phyloP scores from a whole-genome alignment of 208 protist genomes.

The Leishmania martiniquensis region DNA sequence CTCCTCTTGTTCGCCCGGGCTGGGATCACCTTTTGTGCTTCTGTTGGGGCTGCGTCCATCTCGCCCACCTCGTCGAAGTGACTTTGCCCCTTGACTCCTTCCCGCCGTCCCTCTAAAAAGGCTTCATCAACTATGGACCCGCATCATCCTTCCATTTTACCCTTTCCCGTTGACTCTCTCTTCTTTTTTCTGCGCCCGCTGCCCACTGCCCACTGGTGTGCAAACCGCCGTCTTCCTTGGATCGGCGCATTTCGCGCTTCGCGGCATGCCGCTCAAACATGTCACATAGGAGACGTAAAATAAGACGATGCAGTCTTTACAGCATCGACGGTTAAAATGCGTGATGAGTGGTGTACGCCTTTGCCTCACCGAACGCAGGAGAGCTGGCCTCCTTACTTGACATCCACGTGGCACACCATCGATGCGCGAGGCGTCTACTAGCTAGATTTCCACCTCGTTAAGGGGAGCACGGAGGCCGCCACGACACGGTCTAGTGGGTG shows the following conservation, averaged over 20 bases:
- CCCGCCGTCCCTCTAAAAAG: background rate
- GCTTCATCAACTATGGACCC: background rate
- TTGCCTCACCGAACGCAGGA: background rate
- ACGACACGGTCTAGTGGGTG: background rate
- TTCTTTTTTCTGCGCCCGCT: background rate
- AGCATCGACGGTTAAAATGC: background rate
- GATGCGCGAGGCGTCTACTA: background rate
- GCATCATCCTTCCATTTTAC: background rate
- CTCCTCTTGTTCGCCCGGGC: background rate
- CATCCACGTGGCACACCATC: background rate
- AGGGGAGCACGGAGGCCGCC: background rate
- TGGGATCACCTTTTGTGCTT: background rate
- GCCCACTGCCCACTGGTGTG: background rate
- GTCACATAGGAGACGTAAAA: background rate
- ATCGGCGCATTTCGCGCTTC: background rate
- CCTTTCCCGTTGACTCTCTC: background rate
- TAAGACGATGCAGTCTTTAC: background rate
- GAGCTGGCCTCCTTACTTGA: background rate
- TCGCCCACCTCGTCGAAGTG: no score
- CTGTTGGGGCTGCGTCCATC: background rate
- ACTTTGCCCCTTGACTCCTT: background rate
- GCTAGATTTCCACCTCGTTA: background rate
- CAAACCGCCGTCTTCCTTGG: background rate
- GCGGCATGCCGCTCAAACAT: background rate
- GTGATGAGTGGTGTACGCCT: background rate